Percentiles rank a stretch among this genome's conserved stretches.
Evolutionary conservation across 345 rosid genomes (phyloP).

Genomic region (Carallia pectinifolia): DNA sequence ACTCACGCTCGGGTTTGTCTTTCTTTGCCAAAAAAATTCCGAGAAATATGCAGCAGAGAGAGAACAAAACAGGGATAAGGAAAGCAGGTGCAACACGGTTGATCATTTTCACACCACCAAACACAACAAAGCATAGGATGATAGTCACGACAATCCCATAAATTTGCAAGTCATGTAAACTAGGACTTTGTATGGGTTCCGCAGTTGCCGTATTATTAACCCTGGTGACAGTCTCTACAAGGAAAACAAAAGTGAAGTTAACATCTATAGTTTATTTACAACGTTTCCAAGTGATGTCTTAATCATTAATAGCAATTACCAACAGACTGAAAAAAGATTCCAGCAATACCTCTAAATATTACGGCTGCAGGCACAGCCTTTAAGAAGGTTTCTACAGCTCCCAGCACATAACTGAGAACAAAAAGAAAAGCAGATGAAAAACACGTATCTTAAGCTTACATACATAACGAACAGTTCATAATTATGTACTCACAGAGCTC

Average conservation of each 20-base stretch:
- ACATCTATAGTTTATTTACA: background rate
- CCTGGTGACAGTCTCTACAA: constrained; percentile 69
- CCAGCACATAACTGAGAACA: constrained; percentile 80
- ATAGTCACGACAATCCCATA: constrained; percentile 93
- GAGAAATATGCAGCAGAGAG: constrained; percentile 83
- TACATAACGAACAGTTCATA: background rate
- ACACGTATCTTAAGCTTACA: background rate
- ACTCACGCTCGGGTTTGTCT: constrained; percentile 73
- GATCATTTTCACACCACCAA: constrained; percentile 99
- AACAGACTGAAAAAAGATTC: constrained; percentile 8
- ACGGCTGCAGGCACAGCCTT: constrained; percentile 98
- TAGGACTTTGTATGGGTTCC: constrained; percentile 64
- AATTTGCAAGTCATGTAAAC: constrained; percentile 88
- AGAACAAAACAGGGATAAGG: constrained; percentile 86
- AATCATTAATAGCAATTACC: background rate
- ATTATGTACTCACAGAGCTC: constrained; percentile 83
- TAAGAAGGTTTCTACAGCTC: constrained; percentile 98
- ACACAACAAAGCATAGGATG: constrained; percentile 88
- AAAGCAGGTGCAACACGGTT: constrained; percentile 99
- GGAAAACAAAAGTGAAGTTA: constrained; percentile 16
- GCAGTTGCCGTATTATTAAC: constrained; percentile 64
- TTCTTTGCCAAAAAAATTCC: constrained; percentile 69
- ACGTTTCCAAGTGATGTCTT: background rate
- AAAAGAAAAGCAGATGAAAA: constrained; percentile 18
- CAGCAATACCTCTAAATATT: constrained; percentile 70